Evolutionary conservation across 805 yeast genomes (phyloP).

Genomic region (Wickerhamomyces sydowiorum): DNA sequence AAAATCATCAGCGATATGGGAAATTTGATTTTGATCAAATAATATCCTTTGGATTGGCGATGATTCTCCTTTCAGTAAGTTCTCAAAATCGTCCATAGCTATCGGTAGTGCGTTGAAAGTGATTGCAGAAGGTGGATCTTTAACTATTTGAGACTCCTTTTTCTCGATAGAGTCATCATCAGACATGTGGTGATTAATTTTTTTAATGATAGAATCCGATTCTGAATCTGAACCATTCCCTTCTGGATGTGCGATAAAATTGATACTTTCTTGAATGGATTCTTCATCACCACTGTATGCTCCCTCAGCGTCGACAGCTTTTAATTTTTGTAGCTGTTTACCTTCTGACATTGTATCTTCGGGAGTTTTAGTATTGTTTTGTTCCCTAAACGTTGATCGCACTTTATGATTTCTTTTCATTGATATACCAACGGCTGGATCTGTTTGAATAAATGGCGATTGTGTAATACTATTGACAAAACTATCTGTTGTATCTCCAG

Average conservation of each 20-base stretch:
- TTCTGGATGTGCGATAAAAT: neutral
- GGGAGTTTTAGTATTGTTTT: neutral
- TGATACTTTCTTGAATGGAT: neutral
- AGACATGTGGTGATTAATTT: neutral
- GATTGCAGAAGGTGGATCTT: neutral
- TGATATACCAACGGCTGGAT: neutral
- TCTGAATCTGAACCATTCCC: neutral
- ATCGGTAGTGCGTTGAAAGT: neutral
- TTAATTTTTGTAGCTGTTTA: too few relatives aligned
- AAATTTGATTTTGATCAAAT: neutral
- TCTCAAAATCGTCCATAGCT: neutral
- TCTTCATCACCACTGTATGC: neutral
- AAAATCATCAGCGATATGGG: neutral
- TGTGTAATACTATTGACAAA: slow-evolving; percentile 8
- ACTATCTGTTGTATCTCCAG: slow-evolving; percentile 6
- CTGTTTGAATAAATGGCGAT: slow-evolving; percentile 6
- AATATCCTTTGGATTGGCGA: neutral
- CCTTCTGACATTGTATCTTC: too few relatives aligned
- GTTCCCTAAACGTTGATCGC: slow-evolving; percentile 2
- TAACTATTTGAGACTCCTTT: too few relatives aligned
- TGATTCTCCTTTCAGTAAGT: neutral
- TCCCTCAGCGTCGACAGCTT: neutral
- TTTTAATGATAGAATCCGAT: slow-evolving; percentile 1
- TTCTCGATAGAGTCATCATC: neutral
- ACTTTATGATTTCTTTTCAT: neutral